Evolutionary conservation across 345 rosid genomes (phyloP).

Genomic region (Orychophragmus violaceus): DNA sequence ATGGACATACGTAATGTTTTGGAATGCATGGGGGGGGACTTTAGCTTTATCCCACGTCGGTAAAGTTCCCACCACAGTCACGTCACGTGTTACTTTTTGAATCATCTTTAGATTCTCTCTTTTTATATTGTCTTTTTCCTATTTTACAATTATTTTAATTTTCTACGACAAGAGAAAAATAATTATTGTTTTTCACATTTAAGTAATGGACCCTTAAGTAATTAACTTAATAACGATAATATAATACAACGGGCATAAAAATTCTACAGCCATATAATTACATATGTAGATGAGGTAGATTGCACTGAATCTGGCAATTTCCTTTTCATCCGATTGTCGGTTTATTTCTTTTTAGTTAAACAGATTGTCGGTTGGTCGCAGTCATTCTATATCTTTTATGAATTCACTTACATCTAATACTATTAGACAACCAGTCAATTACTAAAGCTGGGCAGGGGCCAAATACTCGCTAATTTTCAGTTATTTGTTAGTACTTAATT

Average conservation of each 20-base stretch:
- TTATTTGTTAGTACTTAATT: too few relatives aligned
- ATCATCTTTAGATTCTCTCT: constrained; percentile 10
- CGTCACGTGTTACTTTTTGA: constrained; percentile 1
- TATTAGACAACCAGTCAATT: not conserved
- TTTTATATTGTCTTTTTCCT: not conserved
- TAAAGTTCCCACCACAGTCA: constrained; percentile 1
- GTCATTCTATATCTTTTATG: not conserved
- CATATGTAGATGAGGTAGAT: not conserved
- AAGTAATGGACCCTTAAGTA: not conserved
- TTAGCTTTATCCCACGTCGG: constrained; percentile 14
- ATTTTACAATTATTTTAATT: not conserved
- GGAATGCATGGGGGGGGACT: constrained; percentile 9
- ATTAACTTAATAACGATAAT: not conserved
- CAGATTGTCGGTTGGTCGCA: constrained; percentile 4
- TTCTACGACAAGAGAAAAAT: not conserved
- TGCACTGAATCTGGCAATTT: not conserved
- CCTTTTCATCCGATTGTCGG: constrained; percentile 1
- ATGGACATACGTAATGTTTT: constrained; percentile 2
- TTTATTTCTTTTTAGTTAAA: not conserved
- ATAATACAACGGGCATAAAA: not conserved
- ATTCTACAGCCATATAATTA: not conserved
- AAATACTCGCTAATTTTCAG: too few relatives aligned
- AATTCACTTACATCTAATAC: not conserved
- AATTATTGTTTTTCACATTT: not conserved
- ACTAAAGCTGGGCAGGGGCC: too few relatives aligned